Base-by-base conservation (phyloP, 75 land plant species). In the Cunninghamia lanceolata region DNA sequence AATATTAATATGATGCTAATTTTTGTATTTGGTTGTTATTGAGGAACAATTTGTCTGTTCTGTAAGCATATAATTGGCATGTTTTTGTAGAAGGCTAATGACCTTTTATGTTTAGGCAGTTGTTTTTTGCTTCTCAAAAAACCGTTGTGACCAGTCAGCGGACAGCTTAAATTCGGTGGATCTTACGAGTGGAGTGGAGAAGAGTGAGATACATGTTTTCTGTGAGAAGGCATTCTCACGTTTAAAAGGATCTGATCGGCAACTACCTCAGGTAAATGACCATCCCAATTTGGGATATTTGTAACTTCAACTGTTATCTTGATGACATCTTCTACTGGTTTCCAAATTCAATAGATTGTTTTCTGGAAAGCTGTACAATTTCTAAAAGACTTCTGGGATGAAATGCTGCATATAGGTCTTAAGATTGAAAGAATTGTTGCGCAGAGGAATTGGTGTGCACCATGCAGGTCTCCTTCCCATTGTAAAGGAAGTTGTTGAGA, bases 401-500 rank as follows among this genome's bases (percentile, higher is more conserved):
- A 2, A 28, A 21, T 7, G 35, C 39, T 74, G 35, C 66, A 14
- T 89, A 47, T 78, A 98, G 99, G 91, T 98, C 45, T 87, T 97
- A 56, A 89, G 98, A 86, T 93, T 98, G 47, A 93, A 92, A 88
- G 93, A 90, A 83, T 91, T 98, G 68, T 89, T 98, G 63, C 91
- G 84, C 50, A 88, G 99, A 82, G 99, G 99, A 34, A 94, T 98
- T 80, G 99, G 96, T 83, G 98, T 98, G 38, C 99, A 98, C 86
- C 99, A 98, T 94, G 99, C 99, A 59, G 99, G 99, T 38, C 88
- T 98, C 85, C 95, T 98, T 79, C 99, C 99, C 11, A 98, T 98
- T 86, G 99, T 98, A 50, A 98, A 98, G 85, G 99, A 98, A 90
- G 99, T 97, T 81, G 99, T 98, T 66, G 99, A 98, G 87, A 98